These are phyloP conservation scores for Ceriops zippeliana DNA, from an alignment of 345 rosid species.

Conservation along the genomic window DNA sequence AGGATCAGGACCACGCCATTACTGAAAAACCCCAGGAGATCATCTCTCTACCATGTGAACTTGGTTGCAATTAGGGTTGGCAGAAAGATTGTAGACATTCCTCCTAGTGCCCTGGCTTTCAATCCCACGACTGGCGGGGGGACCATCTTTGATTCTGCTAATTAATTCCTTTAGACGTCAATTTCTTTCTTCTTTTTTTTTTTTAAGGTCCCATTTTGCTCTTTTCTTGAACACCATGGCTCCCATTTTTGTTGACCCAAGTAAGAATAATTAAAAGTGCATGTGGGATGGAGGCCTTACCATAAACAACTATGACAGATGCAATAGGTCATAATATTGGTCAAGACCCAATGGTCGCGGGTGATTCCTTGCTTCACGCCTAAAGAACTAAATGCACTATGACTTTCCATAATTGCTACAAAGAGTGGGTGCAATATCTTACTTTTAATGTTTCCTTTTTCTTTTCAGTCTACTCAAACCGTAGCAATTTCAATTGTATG, in stretches of 20 bases:
- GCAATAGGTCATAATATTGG: constrained; percentile 8
- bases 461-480: no score
- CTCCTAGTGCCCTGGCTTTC: constrained; percentile 52
- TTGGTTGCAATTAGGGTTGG: constrained; percentile 76
- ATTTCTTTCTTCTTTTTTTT: no score
- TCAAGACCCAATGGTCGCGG: neutral
- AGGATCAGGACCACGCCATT: constrained; percentile 74
- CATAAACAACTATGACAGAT: neutral
- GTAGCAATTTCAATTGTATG: neutral
- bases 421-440: no score
- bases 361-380: no score
- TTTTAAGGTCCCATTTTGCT: neutral
- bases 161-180: neutral
- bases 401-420: constrained; percentile 2
- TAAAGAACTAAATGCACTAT: no score
- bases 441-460: no score
- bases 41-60: constrained; percentile 82
- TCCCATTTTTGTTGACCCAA: no score
- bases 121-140: constrained; percentile 79
- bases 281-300: neutral
- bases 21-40: constrained; percentile 69
- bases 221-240: no score
- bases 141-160: constrained; percentile 90
- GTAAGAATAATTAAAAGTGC: neutral
- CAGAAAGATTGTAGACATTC: constrained; percentile 59